These are phyloP conservation scores for Medakamo hakoo DNA, from an alignment of 139 green algal species.

Conservation along the genomic window DNA sequence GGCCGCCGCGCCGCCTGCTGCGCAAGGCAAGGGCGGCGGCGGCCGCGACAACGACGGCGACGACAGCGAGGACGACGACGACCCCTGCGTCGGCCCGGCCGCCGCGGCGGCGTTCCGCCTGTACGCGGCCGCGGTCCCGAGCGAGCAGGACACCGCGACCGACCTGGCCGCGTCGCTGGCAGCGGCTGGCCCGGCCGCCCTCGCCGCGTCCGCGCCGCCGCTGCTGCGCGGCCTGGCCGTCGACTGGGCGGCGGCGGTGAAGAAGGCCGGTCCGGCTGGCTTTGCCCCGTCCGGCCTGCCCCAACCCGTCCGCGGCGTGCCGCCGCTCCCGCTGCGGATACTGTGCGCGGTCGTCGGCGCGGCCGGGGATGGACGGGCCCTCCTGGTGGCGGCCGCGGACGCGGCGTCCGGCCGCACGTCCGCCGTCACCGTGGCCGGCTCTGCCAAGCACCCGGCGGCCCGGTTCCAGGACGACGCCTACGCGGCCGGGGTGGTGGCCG, in stretches of 20 bases:
- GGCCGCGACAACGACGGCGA: too few species aligned
- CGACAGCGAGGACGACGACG: not conserved
- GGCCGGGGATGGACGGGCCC: too few species aligned
- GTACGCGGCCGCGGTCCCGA: not conserved
- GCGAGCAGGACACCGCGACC: too few species aligned
- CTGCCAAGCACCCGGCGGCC: too few species aligned
- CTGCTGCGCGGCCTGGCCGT: not conserved
- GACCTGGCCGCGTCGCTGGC: not conserved
- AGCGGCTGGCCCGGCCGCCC: too few species aligned
- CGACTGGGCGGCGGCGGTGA: not conserved
- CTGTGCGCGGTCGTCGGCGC: too few species aligned
- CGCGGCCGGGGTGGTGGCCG: too few species aligned
- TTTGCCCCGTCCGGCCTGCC: not conserved
- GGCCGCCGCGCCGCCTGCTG: too few species aligned
- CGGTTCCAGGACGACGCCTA: too few species aligned
- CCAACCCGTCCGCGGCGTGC: too few species aligned
- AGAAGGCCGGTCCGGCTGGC: not conserved
- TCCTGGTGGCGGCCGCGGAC: not conserved
- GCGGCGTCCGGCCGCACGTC: not conserved
- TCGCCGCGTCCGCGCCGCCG: not conserved
- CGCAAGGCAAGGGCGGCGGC: too few species aligned
- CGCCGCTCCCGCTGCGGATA: not conserved
- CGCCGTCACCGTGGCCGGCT: not conserved
- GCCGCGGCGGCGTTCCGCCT: not conserved
- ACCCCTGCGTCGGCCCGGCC: not conserved